Conservation (phyloP, 768 basidiomycete species). For the Russula compacta region DNA sequence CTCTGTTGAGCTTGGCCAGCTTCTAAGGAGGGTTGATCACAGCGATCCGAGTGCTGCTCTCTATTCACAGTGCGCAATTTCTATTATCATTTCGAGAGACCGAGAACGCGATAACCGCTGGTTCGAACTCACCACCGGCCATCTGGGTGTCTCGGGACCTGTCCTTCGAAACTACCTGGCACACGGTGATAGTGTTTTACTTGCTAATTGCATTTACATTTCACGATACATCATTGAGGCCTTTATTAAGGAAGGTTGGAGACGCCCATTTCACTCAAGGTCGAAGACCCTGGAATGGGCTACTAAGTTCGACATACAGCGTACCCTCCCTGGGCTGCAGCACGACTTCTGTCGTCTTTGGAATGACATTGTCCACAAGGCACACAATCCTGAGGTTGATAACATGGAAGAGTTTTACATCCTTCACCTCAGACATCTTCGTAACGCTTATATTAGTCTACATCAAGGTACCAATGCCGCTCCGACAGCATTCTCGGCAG, state of each 20-base stretch:
- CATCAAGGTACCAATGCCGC: background rate
- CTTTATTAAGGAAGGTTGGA: background rate
- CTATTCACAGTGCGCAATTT: background rate
- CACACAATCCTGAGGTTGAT: background rate
- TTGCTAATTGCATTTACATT: background rate
- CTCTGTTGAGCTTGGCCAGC: constrained; percentile 2
- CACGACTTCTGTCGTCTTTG: background rate
- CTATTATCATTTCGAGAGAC: background rate
- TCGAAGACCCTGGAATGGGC: background rate
- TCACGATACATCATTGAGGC: background rate
- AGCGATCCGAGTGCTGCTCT: background rate
- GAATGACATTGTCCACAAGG: background rate
- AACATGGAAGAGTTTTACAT: background rate
- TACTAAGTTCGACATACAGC: background rate
- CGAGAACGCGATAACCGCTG: background rate
- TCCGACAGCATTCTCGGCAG: background rate
- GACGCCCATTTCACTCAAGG: background rate
- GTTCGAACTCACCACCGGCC: background rate
- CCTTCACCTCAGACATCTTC: background rate
- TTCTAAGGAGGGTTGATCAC: background rate
- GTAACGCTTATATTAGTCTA: background rate
- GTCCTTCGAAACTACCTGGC: background rate
- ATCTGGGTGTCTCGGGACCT: background rate
- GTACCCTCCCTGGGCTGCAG: background rate
- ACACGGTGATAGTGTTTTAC: background rate